These are phyloP conservation scores for Rosa lucieae DNA, from an alignment of 306 rosid species.

Conservation along the genomic window DNA sequence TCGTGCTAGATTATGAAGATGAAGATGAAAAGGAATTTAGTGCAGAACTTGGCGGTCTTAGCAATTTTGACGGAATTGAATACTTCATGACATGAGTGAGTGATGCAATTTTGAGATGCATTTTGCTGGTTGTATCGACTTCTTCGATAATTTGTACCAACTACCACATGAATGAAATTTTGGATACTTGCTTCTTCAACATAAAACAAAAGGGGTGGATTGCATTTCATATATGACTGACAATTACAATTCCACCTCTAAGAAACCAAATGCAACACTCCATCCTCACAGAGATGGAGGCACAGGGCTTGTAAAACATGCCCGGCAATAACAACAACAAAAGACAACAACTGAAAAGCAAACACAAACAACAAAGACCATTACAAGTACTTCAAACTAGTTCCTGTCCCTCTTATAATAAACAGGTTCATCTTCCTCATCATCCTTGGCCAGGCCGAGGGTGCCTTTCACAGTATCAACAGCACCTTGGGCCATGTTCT, in stretches of 20 bases:
- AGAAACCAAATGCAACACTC: not conserved
- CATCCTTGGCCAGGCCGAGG: slow-evolving; percentile 17
- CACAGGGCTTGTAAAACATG: not conserved
- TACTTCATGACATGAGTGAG: not conserved
- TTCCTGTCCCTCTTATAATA: not conserved
- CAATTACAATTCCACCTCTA: not conserved
- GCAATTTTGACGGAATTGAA: not conserved
- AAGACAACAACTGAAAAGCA: not conserved
- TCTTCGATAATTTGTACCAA: not conserved
- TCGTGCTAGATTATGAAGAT: not conserved
- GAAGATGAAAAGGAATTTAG: not conserved
- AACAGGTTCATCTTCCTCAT: not conserved
- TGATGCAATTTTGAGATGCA: not conserved
- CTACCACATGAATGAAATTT: no score
- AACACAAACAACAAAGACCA: not conserved
- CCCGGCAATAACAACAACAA: not conserved
- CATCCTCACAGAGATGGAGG: slow-evolving; percentile 2
- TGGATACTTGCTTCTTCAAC: not conserved
- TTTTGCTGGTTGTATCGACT: not conserved
- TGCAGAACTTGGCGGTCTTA: not conserved
- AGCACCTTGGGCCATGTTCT: slow-evolving; percentile 11
- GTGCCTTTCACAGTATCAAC: slow-evolving; percentile 1
- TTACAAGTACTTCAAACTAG: not conserved
- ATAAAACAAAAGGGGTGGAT: not conserved
- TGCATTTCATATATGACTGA: slow-evolving; percentile 13